Conservation (phyloP, 352 stramenopile species). For the Phytophthora capsici region DNA sequence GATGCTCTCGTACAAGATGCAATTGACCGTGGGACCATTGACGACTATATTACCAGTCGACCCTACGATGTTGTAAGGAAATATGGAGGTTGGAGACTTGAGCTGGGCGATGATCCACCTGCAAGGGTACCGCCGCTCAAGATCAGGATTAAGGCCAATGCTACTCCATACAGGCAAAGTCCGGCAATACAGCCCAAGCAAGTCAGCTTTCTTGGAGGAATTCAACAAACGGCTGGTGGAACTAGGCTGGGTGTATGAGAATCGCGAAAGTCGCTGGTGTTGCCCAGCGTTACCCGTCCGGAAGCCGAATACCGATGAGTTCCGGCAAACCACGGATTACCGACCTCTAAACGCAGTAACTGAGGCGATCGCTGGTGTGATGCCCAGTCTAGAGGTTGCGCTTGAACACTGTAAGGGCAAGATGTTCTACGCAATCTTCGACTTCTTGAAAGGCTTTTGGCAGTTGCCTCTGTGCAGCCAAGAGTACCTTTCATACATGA, state of each 20-base stretch:
- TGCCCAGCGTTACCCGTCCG: slow-evolving; percentile 1
- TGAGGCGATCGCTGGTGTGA: slow-evolving; percentile 9
- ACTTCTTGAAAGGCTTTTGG: slow-evolving; percentile 38
- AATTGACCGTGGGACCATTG: slow-evolving; percentile 1
- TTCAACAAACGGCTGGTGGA: slow-evolving; percentile 7
- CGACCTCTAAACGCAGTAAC: neutral
- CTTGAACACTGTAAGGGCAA: neutral
- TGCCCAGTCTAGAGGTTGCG: slow-evolving; percentile 4
- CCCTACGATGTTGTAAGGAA: neutral
- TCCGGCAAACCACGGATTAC: slow-evolving; percentile 3
- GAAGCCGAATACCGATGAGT: neutral
- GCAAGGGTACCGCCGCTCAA: slow-evolving; percentile 1
- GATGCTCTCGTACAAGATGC: slow-evolving; percentile 6
- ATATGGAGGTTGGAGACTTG: slow-evolving; percentile 6
- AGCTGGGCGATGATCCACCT: neutral
- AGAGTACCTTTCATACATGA: slow-evolving; percentile 31
- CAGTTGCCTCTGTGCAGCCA: slow-evolving; percentile 18
- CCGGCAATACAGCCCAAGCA: slow-evolving; percentile 4
- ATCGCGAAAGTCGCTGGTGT: slow-evolving; percentile 5
- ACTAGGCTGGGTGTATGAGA: slow-evolving; percentile 13
- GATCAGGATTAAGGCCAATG: neutral
- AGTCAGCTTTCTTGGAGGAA: neutral
- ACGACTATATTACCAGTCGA: slow-evolving; percentile 3
- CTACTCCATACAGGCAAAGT: slow-evolving; percentile 13
- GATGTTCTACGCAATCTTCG: slow-evolving; percentile 11